phyloP scores from a whole-genome alignment of 2,329 filamentous ascomycete genomes.

The Trichoderma sp. region DNA sequence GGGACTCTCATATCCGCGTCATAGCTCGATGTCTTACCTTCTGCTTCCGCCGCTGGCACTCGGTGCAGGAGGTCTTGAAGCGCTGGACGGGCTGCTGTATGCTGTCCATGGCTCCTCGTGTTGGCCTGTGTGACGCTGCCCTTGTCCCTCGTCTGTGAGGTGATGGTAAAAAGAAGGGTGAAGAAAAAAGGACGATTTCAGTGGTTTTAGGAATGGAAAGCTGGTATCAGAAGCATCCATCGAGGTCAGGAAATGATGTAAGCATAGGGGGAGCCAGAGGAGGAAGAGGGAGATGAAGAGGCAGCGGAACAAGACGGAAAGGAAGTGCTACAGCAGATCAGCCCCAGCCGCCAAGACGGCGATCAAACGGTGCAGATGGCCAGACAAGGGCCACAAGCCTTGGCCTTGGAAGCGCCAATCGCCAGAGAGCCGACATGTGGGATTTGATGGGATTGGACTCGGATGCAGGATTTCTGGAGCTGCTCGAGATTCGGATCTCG shows the following conservation, averaged over 20 bases:
- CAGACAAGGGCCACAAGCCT: not conserved
- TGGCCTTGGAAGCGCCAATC: not conserved
- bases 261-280: too few relatives aligned
- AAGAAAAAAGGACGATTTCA: too few relatives aligned
- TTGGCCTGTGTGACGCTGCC: not conserved
- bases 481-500: conserved; percentile 3
- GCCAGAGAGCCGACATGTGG: not conserved
- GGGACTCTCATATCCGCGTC: too few relatives aligned
- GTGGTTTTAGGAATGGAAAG: too few relatives aligned
- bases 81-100: not conserved
- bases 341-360: not conserved
- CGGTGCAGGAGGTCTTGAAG: conserved; percentile 41
- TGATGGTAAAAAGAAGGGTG: not conserved
- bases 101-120: not conserved
- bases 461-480: too few relatives aligned
- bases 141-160: not conserved
- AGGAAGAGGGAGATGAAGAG: not conserved
- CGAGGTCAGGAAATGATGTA: too few relatives aligned
- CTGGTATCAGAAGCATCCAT: too few relatives aligned
- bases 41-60: conserved; percentile 47
- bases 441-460: too few relatives aligned
- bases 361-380: conserved; percentile 9
- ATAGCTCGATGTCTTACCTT: conserved; percentile 35
- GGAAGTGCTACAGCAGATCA: not conserved
- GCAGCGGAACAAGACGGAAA: too few relatives aligned